Evolutionary conservation across 495 filamentous ascomycete species (phyloP), one percentile per base, ranked within the genome.

Genomic region (Copromyces sp.): DNA sequence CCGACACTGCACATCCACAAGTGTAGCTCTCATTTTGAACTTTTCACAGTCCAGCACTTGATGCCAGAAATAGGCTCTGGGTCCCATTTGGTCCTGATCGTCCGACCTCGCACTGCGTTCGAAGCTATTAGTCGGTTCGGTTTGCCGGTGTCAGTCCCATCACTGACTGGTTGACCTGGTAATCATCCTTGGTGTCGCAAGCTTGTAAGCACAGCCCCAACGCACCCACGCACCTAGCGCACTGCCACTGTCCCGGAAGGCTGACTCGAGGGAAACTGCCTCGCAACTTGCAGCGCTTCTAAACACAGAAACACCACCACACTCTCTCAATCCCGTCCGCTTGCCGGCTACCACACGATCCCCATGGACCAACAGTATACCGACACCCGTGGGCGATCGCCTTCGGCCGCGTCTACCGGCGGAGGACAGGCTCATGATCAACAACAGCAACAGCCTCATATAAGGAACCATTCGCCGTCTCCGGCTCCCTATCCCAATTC

Each of bases 381-480:
- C 78, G 77, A 83, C 78, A 81, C 77, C 76, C 84, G 83, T 72
- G 83, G 83, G 74, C 84, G 84, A 41, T 85, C 84, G 72, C 82
- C 79, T 71, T 86, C 84, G 77, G 80, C 80, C 75, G 39, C 79
- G 59, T 77, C 78, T 72, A 41, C 78, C 74, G 78, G 75, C 73
- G 79, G 74, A 68, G 78, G 74, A 53, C 70, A 68, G 35, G 79
- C 77, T 42, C 79, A 82, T 71, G 53, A 65, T 35, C 53, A 65
- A 37, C 39, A 40, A 12, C 53, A 65, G 29, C 82, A 82, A 45
- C 83, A 82, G 78, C 75, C 81, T 81, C 81, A 84, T 85, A 85
- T 86, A 86, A 85, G 81, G 78, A 81, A 85, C 68, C 83, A 81
- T 75, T 86, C 84, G 79, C 83, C 84, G 74, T 83, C 84, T 77